Percentiles rank a stretch among this genome's conserved stretches.
phyloP scores from a whole-genome alignment of 257 asterid species.

The Scutellaria galericulata region DNA sequence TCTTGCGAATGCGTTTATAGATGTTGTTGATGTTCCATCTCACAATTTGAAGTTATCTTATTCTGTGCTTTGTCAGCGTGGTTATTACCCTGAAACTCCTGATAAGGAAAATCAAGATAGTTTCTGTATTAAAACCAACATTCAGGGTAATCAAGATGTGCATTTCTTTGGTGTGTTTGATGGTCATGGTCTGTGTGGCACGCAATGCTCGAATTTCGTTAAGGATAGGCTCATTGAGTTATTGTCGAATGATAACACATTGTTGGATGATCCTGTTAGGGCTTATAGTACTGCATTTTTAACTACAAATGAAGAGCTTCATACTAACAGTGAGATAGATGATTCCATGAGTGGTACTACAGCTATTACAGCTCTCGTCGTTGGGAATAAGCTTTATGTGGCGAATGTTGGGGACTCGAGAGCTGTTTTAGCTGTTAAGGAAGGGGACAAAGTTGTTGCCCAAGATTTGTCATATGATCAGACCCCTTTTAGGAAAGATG shows the following conservation, averaged over 20 bases:
- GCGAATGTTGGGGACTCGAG: constrained; percentile 97
- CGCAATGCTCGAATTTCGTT: constrained; percentile 78
- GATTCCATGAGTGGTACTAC: constrained; percentile 99
- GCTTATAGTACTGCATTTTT: constrained; percentile 74
- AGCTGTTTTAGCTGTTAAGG: constrained; percentile 84
- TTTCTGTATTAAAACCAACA: constrained; percentile 61
- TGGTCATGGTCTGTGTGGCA: constrained; percentile 85
- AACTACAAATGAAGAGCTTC: constrained; percentile 82
- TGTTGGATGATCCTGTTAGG: constrained; percentile 82
- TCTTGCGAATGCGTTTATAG: constrained; percentile 51
- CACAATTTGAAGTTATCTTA: constrained; percentile 68
- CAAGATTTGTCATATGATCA: constrained; percentile 83
- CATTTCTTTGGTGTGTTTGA: constrained; percentile 98
- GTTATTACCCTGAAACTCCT: constrained; percentile 85
- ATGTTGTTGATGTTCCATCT: constrained; percentile 80
- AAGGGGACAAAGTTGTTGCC: constrained; percentile 65
- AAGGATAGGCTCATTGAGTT: constrained; percentile 79
- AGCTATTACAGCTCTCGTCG: constrained; percentile 75
- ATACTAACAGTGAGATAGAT: constrained; percentile 62
- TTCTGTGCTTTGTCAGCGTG: constrained; percentile 73
- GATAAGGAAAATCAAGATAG: constrained; percentile 93
- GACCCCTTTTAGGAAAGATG: constrained; percentile 93
- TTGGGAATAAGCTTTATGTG: constrained; percentile 78
- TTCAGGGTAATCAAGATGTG: constrained; percentile 81
- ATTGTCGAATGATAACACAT: constrained; percentile 55